Evolutionary conservation across 345 rosid genomes (phyloP), one percentile per base, ranked within the genome.

Genomic region (Brassica carinata): DNA sequence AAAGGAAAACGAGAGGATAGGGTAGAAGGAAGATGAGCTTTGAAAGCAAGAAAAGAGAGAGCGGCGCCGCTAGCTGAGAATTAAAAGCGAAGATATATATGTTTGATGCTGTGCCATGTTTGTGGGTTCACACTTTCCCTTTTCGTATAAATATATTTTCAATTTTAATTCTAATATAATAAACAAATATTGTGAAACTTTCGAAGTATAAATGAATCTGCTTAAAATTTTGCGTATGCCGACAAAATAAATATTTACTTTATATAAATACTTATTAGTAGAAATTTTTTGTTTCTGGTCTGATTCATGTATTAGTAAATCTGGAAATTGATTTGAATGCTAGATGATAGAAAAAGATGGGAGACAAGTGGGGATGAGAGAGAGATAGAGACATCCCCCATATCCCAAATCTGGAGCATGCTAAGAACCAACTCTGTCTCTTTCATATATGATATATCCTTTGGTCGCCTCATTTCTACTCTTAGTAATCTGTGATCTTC

Each of bases 61-160:
- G 69, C 75, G 83, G 88, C 87, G 86, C 90, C 84, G 93, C 87
- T 81, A 86, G 84, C 79, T 82, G 79, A 76, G 71, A 83, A 84
- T 55, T 40, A 36, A 3, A 63, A 59, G 73, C 45, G 34, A 72
- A 79, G 69, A 59, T 53, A 10, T 45, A 64, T 30, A 69, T 76
- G 45, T 68, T 67, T 68, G 31, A 58, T 76, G 58, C 73, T 76
- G 67, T 76, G 14, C 58, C 69, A n/a, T 26, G 2, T 55, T 6
- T 55, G 29, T 67, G 43, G 67, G 59, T 31, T 64, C 64, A 59
- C 31, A 59, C 30, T 19, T 8, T 59, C 14, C 4, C 5, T 59
- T 59, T 59, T 51, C 58, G 58, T 51, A 51, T 51, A 51, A 51
- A 51, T 51, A 40, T 51, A 51, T 51, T 51, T 51, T 51, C 7